These are phyloP conservation scores for Magnaporthales sp. DNA, from an alignment of 2,329 filamentous ascomycete species.

Conservation along the genomic window DNA sequence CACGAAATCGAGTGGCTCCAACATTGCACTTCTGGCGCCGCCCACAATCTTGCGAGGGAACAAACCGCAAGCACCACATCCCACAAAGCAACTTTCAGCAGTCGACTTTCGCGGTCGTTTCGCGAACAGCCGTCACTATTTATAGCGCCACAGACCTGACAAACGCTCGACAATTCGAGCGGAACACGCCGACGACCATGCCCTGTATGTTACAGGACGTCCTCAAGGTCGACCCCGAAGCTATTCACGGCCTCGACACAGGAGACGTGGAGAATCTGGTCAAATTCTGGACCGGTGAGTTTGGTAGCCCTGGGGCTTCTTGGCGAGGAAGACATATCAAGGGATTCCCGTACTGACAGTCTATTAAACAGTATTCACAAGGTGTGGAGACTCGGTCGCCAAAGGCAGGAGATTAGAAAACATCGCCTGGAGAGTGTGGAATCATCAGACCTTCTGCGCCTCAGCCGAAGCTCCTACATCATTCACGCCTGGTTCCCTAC, in stretches of 20 bases:
- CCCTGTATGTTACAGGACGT: conserved; percentile 76
- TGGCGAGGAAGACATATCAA: conserved; percentile 5
- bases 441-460: conserved; percentile 84
- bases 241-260: conserved; percentile 92
- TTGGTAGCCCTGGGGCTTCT: conserved; percentile 8
- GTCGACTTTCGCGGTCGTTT: conserved; percentile 12
- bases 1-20: neutral
- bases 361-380: conserved; percentile 66
- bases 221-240: conserved; percentile 81
- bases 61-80: neutral
- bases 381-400: conserved; percentile 88
- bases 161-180: conserved; percentile 28
- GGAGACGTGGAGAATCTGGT: conserved; percentile 87
- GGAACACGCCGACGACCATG: conserved; percentile 46
- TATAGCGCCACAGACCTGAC: conserved; percentile 10
- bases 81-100: neutral
- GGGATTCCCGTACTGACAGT: conserved; percentile 19
- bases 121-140: conserved; percentile 16
- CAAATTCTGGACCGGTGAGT: conserved; percentile 92
- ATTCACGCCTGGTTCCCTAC: conserved; percentile 29
- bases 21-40: neutral
- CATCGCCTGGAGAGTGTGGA: conserved; percentile 93
- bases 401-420: conserved; percentile 91
- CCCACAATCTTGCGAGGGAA: neutral
- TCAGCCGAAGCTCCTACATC: conserved; percentile 49